Evolutionary conservation across 2,329 filamentous ascomycete species (phyloP), one percentile per base, ranked within the genome.

Genomic region (Phialophora macrospora): DNA sequence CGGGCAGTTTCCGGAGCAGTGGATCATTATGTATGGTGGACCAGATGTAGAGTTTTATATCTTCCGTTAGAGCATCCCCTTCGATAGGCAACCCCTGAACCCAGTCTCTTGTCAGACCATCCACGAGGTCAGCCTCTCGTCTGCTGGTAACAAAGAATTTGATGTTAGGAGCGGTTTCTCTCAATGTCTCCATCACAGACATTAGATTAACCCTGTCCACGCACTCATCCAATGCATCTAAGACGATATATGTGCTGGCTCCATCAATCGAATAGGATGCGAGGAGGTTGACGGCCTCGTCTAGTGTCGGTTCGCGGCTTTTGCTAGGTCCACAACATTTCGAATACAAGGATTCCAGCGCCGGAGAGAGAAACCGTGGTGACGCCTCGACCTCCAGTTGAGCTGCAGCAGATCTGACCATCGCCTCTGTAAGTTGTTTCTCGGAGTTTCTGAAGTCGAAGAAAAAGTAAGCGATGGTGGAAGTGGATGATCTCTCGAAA

Each of bases 381-480:
- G 17, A n/a, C 41, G 58, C 22, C n/a, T 46, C 38, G 12, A 28
- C 57, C 11, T 20, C 28, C 17, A 41, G 22, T 28, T 67, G 64
- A 30, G 48, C 20, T 6, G 61, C 64, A 34, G 46, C 24, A 11
- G 65, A 71, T 34, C 63, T 61, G n/a, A 71, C 41, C 26, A 67
- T 63, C 11, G 51, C 63, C 24, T 60, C 41, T n/a, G 59, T 56
- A 1, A 57, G 55, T 55, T 68, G 67, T 58, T 71, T 72, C 44
- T 54, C 60, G 1, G 32, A 26, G 56, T 68, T 67, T 20, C 60
- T 67, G 64, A 71, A 72, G 48, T 72, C 70, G 57, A 72, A 72
- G 41, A 66, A 72, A 55, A 72, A 72, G 52, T 70, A 66, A 46
- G 62, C 60, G 17, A 71, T 48, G 26, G 34, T 17, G 4, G 51